phyloP scores from a whole-genome alignment of 1,284 basidiomycete genomes.

The Heliocybe sulcata region DNA sequence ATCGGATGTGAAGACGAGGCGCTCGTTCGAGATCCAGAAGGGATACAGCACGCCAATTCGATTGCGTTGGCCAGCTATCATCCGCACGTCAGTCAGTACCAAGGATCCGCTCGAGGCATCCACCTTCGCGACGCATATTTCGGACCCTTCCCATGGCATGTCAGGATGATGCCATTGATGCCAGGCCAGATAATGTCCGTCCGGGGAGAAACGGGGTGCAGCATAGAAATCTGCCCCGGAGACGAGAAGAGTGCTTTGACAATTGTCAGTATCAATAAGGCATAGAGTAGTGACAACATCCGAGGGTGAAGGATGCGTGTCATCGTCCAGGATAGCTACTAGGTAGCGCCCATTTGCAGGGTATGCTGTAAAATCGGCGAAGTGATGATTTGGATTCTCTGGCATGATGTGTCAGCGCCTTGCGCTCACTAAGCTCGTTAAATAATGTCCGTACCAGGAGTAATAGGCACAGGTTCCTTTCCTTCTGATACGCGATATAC shows the following conservation, averaged over 20 bases:
- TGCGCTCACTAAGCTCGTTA: background rate
- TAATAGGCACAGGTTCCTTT: conserved; percentile 42
- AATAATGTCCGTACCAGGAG: conserved; percentile 39
- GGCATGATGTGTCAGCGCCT: no score
- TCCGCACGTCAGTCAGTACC: conserved; percentile 14
- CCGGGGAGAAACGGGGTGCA: conserved; percentile 56
- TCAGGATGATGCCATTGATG: conserved; percentile 71
- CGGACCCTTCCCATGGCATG: conserved; percentile 77
- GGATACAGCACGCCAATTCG: conserved; percentile 47
- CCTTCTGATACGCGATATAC: conserved; percentile 36
- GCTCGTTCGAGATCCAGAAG: conserved; percentile 50
- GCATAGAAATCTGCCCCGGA: conserved; percentile 66
- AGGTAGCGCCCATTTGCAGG: conserved; percentile 32
- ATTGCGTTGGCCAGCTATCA: conserved; percentile 40
- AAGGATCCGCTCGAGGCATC: background rate
- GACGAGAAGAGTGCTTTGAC: conserved; percentile 34
- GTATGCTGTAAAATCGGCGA: conserved; percentile 44
- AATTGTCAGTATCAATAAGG: conserved; percentile 40
- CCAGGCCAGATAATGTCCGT: conserved; percentile 63
- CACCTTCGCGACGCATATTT: conserved; percentile 48
- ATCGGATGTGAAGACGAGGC: conserved; percentile 64
- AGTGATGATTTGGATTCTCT: conserved; percentile 49
- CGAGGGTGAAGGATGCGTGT: conserved; percentile 49
- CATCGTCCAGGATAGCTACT: conserved; percentile 59
- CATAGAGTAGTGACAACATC: conserved; percentile 52